phyloP scores from a whole-genome alignment of 106 monocot species.

The Apostasia shenzhenica region DNA sequence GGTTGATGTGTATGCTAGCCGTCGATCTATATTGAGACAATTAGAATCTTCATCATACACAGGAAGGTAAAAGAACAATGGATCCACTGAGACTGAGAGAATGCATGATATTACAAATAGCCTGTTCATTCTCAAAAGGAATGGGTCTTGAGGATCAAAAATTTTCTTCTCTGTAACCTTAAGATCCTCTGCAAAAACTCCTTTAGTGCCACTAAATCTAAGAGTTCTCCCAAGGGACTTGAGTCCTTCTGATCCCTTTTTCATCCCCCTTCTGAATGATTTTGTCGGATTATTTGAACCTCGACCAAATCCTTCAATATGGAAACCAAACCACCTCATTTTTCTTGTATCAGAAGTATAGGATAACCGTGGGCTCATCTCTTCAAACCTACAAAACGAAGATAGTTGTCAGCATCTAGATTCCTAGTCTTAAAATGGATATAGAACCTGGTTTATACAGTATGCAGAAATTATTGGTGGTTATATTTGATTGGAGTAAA shows the following conservation, averaged over 20 bases:
- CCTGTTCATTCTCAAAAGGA: conserved; percentile 63
- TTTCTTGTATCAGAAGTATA: conserved; percentile 32
- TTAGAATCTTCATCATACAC: conserved; percentile 28
- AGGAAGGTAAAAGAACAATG: conserved; percentile 80
- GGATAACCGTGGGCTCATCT: conserved; percentile 46
- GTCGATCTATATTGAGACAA: conserved; percentile 71
- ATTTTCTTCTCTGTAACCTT: conserved; percentile 61
- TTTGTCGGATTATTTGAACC: conserved; percentile 35
- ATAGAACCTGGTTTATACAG: too few species aligned
- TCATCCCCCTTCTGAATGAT: conserved; percentile 38
- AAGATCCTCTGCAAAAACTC: conserved; percentile 65
- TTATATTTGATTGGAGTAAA: too few species aligned
- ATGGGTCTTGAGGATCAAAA: conserved; percentile 71
- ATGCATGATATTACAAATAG: conserved; percentile 68
- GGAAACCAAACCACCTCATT: conserved; percentile 48
- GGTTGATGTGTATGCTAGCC: conserved; percentile 50
- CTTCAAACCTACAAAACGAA: conserved; percentile 53
- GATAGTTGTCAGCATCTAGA: not conserved
- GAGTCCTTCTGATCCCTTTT: conserved; percentile 44
- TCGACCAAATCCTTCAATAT: conserved; percentile 36
- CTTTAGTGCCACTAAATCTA: conserved; percentile 46
- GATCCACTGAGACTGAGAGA: conserved; percentile 72
- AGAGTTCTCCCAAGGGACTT: conserved; percentile 54
- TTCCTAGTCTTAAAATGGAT: too few species aligned
- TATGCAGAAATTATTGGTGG: too few species aligned